Base-by-base conservation (phyloP, 257 asterid genomes). In the Forsythia suspensa region DNA sequence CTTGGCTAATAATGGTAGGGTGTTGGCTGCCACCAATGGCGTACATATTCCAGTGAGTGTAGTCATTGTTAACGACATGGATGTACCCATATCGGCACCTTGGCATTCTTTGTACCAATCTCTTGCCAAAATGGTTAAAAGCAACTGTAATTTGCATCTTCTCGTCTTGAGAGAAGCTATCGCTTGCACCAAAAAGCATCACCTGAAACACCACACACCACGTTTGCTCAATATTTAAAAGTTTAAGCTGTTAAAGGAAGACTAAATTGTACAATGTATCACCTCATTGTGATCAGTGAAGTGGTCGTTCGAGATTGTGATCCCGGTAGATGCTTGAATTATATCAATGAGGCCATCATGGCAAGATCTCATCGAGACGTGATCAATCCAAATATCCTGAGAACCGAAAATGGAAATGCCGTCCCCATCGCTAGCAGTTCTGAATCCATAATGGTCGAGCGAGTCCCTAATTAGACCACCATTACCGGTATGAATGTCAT, bases 11-110 rank as follows among this genome's bases (percentile, higher is more conserved):
- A 24, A 95, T 90, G 20, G 89, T 90, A 0, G 98, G 97, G 75
- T 89, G 82, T 43, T 72, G 78, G 77, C 98, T 95, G 12, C 98
- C 98, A 5, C 98, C 98, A 21, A 95, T 88, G 75, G 99, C 99
- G 36, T 95, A 95, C 99, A 91, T 95, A 7, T 87, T 81, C 99
- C 99, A 95, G 43, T 95, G 97, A 2, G 98, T 95, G 80, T 95
- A 95, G 79, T 95, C 98, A 6, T 95, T 95, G 88, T 95, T 95
- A 6, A 93, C 97, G 0, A 95, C 94, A 8, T 95, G 99, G 80
- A 95, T 77, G 77, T 81, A 94, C 0, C 98, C 98, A 76, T 71
- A 90, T 51, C 98, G 73, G 63, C 95, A 89, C 75, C 97, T 82
- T 0, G 98, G 98, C 98, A 95, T 95, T 76, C 98, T 91, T 66